Conservation (phyloP, 306 rosid genomes). For the Malus asiatica region DNA sequence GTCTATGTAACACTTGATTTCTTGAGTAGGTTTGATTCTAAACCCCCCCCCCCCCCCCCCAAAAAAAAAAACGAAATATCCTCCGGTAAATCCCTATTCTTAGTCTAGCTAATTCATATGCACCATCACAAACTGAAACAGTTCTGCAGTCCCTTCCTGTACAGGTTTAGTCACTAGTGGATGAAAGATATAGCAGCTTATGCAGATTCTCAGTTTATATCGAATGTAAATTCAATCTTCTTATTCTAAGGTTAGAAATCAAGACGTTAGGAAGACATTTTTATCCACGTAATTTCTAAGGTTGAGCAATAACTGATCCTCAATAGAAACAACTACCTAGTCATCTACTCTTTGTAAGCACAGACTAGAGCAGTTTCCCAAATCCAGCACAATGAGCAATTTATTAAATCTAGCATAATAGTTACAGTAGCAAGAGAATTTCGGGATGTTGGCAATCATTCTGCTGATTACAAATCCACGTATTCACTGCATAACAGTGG, state of each 20-base stretch:
- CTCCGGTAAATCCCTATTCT: neutral
- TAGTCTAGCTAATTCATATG: no score
- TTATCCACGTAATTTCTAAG: neutral
- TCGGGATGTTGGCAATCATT: neutral
- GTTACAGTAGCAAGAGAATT: neutral
- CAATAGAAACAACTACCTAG: neutral
- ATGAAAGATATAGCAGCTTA: no score
- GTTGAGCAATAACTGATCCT: neutral
- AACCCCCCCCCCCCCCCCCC: no score
- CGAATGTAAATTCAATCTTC: no score
- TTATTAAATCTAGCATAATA: neutral
- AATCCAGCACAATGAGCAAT: neutral
- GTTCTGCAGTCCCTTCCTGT: no score
- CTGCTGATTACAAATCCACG: neutral
- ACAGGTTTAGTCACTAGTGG: no score
- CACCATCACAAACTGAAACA: no score
- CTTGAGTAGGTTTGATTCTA: no score
- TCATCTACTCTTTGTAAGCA: neutral
- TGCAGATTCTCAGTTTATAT: no score
- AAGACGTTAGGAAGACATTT: neutral
- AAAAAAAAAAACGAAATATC: no score
- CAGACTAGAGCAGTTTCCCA: neutral
- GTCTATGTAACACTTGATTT: neutral
- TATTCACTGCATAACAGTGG: neutral
- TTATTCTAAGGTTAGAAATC: no score